Conservation (phyloP, 176 grass and related monocot species). For the Rhipidocladum racemiflorum region DNA sequence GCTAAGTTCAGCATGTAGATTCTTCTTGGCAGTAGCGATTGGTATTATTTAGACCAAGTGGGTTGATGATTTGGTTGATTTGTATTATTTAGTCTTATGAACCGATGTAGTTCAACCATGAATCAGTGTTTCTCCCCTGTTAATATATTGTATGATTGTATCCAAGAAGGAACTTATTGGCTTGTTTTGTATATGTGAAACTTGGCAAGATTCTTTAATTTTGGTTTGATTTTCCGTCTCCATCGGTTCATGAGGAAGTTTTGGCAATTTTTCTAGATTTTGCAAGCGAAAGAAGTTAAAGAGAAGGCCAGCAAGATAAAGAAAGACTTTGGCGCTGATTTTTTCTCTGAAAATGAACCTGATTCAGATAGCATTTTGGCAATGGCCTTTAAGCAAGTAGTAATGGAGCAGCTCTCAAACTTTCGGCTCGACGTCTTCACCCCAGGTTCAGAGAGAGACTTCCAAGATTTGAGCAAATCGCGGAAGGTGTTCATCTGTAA, state of each 20-base stretch:
- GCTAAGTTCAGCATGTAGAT: not conserved
- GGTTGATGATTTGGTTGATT: not conserved
- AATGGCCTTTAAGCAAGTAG: constrained; percentile 79
- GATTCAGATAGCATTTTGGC: constrained; percentile 57
- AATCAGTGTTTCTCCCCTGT: not conserved
- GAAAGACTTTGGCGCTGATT: constrained; percentile 29
- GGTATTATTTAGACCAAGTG: not conserved
- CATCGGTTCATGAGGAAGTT: not conserved
- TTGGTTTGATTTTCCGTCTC: not conserved
- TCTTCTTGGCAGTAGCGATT: not conserved
- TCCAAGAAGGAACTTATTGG: not conserved
- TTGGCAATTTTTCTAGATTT: constrained; percentile 39
- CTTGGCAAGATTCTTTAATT: not conserved
- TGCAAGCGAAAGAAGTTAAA: constrained; percentile 64
- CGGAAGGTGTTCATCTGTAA: constrained; percentile 45
- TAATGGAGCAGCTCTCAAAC: constrained; percentile 55
- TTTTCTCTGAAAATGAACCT: constrained; percentile 36
- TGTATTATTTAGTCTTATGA: no score
- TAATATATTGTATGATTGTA: not conserved
- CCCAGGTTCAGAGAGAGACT: constrained; percentile 49
- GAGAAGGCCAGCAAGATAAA: constrained; percentile 68
- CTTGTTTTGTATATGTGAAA: not conserved
- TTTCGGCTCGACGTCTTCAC: constrained; percentile 57
- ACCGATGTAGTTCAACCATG: not conserved
- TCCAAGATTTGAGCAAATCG: constrained; percentile 45